phyloP scores from a whole-genome alignment of 768 basidiomycete species.

The Mycena maculata region DNA sequence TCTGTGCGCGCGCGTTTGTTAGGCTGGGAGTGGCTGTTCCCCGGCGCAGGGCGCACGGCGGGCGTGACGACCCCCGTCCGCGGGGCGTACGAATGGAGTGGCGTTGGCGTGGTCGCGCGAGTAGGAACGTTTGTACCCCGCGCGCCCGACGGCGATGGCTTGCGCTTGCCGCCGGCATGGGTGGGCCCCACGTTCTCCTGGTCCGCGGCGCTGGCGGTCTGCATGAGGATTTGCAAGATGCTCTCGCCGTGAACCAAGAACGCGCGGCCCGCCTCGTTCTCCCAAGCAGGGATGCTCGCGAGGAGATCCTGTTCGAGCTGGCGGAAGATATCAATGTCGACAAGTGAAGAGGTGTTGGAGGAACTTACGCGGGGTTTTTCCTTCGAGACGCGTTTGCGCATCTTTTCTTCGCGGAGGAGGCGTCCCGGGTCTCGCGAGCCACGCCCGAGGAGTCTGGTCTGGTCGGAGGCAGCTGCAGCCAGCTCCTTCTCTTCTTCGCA shows the following conservation, averaged over 20 bases:
- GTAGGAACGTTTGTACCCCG: constrained; percentile 55
- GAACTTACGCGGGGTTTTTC: constrained; percentile 89
- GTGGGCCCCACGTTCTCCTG: constrained; percentile 71
- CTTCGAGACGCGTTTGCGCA: constrained; percentile 92
- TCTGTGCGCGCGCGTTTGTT: constrained; percentile 66
- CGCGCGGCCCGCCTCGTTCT: constrained; percentile 73
- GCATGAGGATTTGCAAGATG: constrained; percentile 82
- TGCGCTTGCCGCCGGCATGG: constrained; percentile 54
- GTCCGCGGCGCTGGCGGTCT: constrained; percentile 73
- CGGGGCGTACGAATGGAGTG: constrained; percentile 51
- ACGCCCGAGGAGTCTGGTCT: constrained; percentile 82
- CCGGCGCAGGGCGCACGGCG: constrained; percentile 67
- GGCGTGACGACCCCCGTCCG: constrained; percentile 69
- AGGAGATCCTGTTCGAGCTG: constrained; percentile 93
- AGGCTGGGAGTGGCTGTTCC: constrained; percentile 62
- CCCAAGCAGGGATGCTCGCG: constrained; percentile 85
- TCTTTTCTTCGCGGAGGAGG: constrained; percentile 93
- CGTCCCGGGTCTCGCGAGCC: constrained; percentile 87
- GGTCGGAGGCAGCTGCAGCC: constrained; percentile 82
- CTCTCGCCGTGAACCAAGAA: constrained; percentile 90
- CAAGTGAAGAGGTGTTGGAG: neutral
- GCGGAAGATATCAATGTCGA: neutral
- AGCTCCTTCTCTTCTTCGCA: constrained; percentile 92
- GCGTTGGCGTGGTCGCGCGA: constrained; percentile 67
- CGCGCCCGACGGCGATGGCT: constrained; percentile 63